Percentiles rank a stretch among this genome's conserved stretches.
Evolutionary conservation across 2,329 filamentous ascomycete species (phyloP).

Genomic region (Colletotrichum sp.): DNA sequence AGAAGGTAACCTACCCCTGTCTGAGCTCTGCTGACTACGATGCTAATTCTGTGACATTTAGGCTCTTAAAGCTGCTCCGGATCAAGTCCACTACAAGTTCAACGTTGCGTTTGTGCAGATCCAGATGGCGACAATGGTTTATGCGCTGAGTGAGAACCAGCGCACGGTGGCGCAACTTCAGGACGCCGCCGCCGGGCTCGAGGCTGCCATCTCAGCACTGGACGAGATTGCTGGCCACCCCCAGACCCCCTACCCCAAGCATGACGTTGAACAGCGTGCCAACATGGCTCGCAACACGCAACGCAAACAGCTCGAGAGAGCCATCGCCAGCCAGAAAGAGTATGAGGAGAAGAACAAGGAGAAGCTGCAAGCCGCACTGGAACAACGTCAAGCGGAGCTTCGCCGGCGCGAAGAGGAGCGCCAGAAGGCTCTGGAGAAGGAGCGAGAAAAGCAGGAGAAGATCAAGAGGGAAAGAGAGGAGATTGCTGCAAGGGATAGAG

Average conservation of each 20-base stretch:
- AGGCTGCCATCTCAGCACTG: constrained; percentile 79
- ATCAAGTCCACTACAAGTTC: constrained; percentile 92
- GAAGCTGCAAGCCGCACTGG: constrained; percentile 81
- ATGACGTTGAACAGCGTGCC: constrained; percentile 91
- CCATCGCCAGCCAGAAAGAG: constrained; percentile 82
- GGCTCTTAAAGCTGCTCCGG: constrained; percentile 79
- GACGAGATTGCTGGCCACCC: constrained; percentile 68
- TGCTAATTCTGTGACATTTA: constrained; percentile 36
- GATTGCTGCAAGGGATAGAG: constrained; percentile 78
- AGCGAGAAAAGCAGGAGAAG: constrained; percentile 77
- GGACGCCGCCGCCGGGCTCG: constrained; percentile 79
- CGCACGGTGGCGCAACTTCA: constrained; percentile 82
- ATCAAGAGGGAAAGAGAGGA: constrained; percentile 85
- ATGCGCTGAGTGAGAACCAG: constrained; percentile 75
- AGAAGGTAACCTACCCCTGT: constrained; percentile 55
- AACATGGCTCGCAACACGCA: constrained; percentile 98
- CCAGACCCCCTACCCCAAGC: constrained; percentile 83
- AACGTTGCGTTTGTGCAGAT: constrained; percentile 98
- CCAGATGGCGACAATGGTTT: constrained; percentile 84
- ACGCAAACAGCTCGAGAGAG: constrained; percentile 87
- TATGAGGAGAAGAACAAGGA: constrained; percentile 94
- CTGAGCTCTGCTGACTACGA: not conserved
- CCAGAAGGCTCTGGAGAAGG: constrained; percentile 68
- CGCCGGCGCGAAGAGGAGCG: constrained; percentile 79
- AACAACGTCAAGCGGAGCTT: constrained; percentile 81